These are phyloP conservation scores for Ceratocystis papillata DNA, from an alignment of 2,329 filamentous ascomycete species.

Conservation along the genomic window DNA sequence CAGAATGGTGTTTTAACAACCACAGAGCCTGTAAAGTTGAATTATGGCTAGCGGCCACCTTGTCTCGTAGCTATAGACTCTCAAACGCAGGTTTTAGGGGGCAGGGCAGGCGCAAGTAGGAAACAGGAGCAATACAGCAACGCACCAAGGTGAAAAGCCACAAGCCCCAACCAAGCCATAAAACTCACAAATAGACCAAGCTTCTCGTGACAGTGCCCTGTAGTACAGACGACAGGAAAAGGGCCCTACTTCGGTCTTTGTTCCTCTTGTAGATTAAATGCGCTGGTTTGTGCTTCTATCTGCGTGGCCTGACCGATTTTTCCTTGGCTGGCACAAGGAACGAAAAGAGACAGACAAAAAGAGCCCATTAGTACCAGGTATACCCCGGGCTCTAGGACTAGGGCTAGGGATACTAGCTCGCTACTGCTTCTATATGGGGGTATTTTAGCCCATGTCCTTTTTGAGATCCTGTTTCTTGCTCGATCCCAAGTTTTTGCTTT, in stretches of 20 bases:
- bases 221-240: too few species aligned
- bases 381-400: background rate
- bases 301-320: background rate
- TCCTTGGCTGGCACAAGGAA: background rate
- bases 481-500: background rate
- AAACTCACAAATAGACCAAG: too few species aligned
- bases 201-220: too few species aligned
- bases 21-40: too few species aligned
- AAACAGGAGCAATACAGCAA: too few species aligned
- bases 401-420: background rate
- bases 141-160: too few species aligned
- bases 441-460: background rate
- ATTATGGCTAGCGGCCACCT: too few species aligned
- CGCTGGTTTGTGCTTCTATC: conserved; percentile 2
- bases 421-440: background rate
- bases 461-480: background rate
- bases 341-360: background rate
- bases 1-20: too few species aligned
- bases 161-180: too few species aligned
- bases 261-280: background rate
- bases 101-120: too few species aligned
- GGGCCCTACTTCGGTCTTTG: background rate
- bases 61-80: too few species aligned
- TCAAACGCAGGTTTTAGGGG: too few species aligned
- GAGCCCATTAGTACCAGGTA: background rate